Conservation (phyloP, 164 flowering plant genomes). For the Vitis labrusca region DNA sequence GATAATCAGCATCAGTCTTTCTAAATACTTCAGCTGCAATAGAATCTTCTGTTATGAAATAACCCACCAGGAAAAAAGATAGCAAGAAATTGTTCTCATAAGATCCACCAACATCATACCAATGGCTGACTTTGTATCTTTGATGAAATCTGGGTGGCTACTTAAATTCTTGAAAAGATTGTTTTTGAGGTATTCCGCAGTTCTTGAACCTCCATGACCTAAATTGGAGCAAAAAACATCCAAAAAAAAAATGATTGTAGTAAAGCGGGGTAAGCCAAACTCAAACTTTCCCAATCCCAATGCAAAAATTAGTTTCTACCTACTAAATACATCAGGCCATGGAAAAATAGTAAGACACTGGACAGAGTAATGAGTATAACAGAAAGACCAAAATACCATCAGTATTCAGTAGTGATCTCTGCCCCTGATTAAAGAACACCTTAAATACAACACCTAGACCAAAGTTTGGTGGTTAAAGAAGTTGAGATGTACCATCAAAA, state of each 20-base stretch:
- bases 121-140: constrained; percentile 71
- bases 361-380: neutral
- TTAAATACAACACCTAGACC: neutral
- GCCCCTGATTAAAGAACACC: neutral
- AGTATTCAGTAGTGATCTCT: neutral
- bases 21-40: constrained; percentile 69
- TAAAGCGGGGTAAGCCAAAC: neutral
- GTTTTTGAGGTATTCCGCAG: constrained; percentile 76
- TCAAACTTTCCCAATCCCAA: neutral
- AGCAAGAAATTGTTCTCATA: neutral
- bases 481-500: constrained; percentile 62
- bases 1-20: constrained; percentile 67
- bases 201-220: constrained; percentile 86
- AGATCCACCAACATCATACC: constrained; percentile 42
- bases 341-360: neutral
- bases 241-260: neutral
- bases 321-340: neutral
- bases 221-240: constrained; percentile 9
- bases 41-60: neutral
- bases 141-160: constrained; percentile 65
- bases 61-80: neutral
- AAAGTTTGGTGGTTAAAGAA: neutral
- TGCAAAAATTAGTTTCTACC: neutral
- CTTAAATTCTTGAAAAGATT: constrained; percentile 74
- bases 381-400: neutral